Base-by-base conservation (phyloP, 2,329 filamentous ascomycete species). In the Clonostachys rosea region DNA sequence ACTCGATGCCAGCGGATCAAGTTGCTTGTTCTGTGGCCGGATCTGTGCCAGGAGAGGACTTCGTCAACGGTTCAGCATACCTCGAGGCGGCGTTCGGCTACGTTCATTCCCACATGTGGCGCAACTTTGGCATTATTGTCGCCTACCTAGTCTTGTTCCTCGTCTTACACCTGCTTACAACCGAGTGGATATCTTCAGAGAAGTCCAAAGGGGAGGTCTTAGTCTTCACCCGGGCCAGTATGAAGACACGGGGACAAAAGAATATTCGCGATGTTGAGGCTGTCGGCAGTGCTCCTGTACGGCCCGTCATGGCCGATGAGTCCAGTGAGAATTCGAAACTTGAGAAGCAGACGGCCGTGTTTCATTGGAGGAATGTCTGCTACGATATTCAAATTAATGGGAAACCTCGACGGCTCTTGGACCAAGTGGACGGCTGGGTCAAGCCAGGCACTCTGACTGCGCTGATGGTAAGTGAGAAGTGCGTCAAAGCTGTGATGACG, bases 391-490 rank as follows among this genome's bases (percentile, higher is more conserved):
- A 81, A 55, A 84, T 88, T 60, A 60, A 61, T 46, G 86, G 86
- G 58, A 77, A 86, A 51, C 62, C 69, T 2, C 75, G 85, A 16
- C 75, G 81, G 20, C 81, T 90, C 55, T 65, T 89, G 35, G 79
- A 88, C 50, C 70, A 86, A 47, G 82, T 88, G 8, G 81, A 92
- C 56, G 90, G 90, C 34, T 95, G 88, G 87, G 89, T 95, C 51
- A 91, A 91, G 63, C 90, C 90, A 1, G 90, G 90, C 41, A 94
- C 87, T 14, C 67, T 94, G 50, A 95, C 89, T 5, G 89, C 88
- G 42, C 74, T 94, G 2, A 95, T 95, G 89, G 86, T 43, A 30
- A 10, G 3, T 2, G 13, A 14, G 18, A 42, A 12, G 16, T 42
- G 17, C 17, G 12, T 18, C 11, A 11, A 16, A 16, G 16, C 36